These are phyloP conservation scores for Tolypocladium guangdongense DNA, from an alignment of 2,329 filamentous ascomycete species.

Conservation along the genomic window DNA sequence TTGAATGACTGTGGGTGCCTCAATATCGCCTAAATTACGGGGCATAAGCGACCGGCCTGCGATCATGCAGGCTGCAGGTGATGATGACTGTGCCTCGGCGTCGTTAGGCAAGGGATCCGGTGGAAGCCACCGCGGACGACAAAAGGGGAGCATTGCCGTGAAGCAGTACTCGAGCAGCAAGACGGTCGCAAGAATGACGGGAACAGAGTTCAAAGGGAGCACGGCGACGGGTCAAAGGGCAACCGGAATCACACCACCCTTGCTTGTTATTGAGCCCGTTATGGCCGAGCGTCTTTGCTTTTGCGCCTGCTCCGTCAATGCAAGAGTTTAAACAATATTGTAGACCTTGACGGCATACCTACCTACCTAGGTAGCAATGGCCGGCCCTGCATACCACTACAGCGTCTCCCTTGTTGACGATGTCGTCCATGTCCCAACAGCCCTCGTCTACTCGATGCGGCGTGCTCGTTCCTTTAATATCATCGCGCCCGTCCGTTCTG, in stretches of 20 bases:
- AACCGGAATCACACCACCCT: not conserved
- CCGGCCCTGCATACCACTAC: not conserved
- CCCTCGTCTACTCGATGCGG: not conserved
- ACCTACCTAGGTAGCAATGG: not conserved
- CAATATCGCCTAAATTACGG: not conserved
- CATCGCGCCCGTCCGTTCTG: not conserved
- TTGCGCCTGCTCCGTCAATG: not conserved
- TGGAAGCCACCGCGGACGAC: not conserved
- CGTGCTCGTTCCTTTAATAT: not conserved
- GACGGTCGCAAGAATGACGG: not conserved
- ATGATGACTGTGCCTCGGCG: not conserved
- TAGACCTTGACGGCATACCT: no score
- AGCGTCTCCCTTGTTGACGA: no score
- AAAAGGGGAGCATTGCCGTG: no score
- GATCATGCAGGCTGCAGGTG: not conserved
- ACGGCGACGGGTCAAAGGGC: not conserved
- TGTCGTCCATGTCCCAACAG: not conserved
- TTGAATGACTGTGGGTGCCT: conserved; percentile 3
- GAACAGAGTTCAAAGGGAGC: not conserved
- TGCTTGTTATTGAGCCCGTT: not conserved
- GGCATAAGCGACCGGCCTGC: not conserved
- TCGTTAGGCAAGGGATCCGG: not conserved
- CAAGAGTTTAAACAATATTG: not conserved
- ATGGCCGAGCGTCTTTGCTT: not conserved
- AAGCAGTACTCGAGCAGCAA: no score